Evolutionary conservation across 768 basidiomycete species (phyloP), one percentile per base, ranked within the genome.

Genomic region (Holtermannia corniformis): DNA sequence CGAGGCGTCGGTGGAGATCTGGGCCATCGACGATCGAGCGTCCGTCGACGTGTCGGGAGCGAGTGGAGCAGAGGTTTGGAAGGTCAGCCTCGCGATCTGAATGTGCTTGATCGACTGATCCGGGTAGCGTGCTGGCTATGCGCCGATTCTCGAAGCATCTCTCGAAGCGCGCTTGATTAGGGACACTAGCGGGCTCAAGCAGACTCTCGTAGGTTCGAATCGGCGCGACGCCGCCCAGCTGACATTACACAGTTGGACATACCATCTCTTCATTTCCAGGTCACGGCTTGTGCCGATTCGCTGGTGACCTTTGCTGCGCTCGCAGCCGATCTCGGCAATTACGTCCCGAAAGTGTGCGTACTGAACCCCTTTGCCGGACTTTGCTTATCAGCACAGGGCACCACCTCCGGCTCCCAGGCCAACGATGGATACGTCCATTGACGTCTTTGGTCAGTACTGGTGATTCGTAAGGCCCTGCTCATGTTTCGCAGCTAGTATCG

Each of bases 21-120:
- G 83, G 21, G 68, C 81, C 37, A 72, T 80, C 16, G 82, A 85
- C 62, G 76, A 82, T 49, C 60, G 82, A n/a, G 49, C 60, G 16
- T 60, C 60, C 20, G 52, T 60, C 0, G 55, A 26, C 44, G 44
- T 16, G 43, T 47, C 7, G 57, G 63, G 5, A 26, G 32, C 28
- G 22, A 54, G 61, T 27, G 80, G 83, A 16, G 62, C 75, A 16
- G 67, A 76, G 5, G 70, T 76, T 49, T 92, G 87, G 87, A 84
- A 80, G 78, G 89, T 84, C 50, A 51, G 78, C 73, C 3, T 22
- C 22, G 2, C 27, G 49, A 10, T 44, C 19, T 24, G 19, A 11
- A 12, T 44, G 13, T 40, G 14, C 49, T 57, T 32, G 62, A 28
- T 44, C 22, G 19, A 26, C 53, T 54, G 32, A 52, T 49, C 10